Percentiles rank a stretch among this genome's conserved stretches.
phyloP scores from a whole-genome alignment of 768 basidiomycete species.

The Tricholoma bakamatsutake region DNA sequence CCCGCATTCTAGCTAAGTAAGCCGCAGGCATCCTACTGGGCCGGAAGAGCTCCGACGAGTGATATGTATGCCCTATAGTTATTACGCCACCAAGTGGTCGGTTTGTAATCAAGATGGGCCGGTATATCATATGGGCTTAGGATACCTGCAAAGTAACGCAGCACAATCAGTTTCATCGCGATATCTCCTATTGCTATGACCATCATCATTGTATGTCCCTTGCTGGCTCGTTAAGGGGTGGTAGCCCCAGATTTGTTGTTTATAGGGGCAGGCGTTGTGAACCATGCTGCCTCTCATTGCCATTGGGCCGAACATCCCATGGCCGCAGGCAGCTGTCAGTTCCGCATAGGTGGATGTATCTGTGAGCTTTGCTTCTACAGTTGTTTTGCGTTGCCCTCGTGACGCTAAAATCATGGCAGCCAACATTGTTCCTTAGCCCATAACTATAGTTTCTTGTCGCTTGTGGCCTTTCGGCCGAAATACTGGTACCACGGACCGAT shows the following conservation, averaged over 20 bases:
- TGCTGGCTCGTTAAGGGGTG: too few relatives aligned
- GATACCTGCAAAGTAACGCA: neutral
- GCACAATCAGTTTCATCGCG: neutral
- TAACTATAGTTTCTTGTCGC: too few relatives aligned
- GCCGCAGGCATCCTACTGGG: neutral
- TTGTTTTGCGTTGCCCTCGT: neutral
- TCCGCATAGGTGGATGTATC: neutral
- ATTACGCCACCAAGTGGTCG: neutral
- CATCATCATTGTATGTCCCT: too few relatives aligned
- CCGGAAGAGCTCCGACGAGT: neutral
- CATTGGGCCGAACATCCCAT: neutral
- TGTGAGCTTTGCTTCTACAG: too few relatives aligned
- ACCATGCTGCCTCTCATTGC: neutral
- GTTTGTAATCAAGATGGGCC: neutral
- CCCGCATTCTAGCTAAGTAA: neutral
- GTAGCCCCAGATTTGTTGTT: neutral
- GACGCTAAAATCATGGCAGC: too few relatives aligned
- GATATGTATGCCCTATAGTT: neutral
- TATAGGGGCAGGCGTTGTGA: neutral
- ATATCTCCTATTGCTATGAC: neutral
- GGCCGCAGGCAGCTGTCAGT: neutral
- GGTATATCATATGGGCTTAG: slow-evolving; percentile 1
- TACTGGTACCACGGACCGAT: neutral
- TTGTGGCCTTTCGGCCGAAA: too few relatives aligned
- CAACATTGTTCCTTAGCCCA: too few relatives aligned